Base-by-base conservation (phyloP, 2,329 filamentous ascomycete genomes). In the Alternaria arbusti region DNA sequence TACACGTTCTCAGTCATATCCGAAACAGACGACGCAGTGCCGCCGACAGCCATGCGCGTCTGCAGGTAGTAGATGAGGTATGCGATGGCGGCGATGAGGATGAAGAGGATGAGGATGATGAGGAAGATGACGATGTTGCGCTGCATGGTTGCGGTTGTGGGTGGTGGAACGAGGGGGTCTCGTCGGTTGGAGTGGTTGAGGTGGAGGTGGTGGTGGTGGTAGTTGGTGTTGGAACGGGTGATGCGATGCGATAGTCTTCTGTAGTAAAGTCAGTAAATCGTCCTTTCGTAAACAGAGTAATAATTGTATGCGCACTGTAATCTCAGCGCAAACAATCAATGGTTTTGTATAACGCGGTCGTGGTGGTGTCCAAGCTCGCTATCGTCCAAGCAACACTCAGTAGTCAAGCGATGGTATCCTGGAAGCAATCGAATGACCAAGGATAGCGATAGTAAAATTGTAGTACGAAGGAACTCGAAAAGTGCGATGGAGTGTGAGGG, bases 111-210 rank as follows among this genome's bases (percentile, higher is more conserved):
- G 70, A 85, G 80, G 75, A 85, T 82, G 76, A 85, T 85, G 71
- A 84, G 77, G 76, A 83, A 83, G 78, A 85, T 84, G 78, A 84
- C 83, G 67, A 85, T 78, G 77, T 85, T 85, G 77, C 83, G 82
- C 76, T 84, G 78, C 83, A 85, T 85, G 49, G 54, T 82, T 64
- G 62, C 54, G 58, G 47, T 47, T 52, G 45, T 20, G n/a, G 40
- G 20, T 13, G 7, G 20, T 10, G 32, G 36, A 2, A 45, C 36
- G 15, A 46, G 26, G 43, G 36, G 23, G 17, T 46, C 36, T 63
- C 45, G 60, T 51, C 50, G 36, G 20, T 36, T 5, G 32, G 1
- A 3, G 20, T 36, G 6, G 36, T 54, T 17, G 32, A 15, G 32
- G 26, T 57, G 22, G 54, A 40, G 6, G 46, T 26, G 13, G 36